Base-by-base conservation (phyloP, 306 rosid species). In the Gastrolobium villosum region DNA sequence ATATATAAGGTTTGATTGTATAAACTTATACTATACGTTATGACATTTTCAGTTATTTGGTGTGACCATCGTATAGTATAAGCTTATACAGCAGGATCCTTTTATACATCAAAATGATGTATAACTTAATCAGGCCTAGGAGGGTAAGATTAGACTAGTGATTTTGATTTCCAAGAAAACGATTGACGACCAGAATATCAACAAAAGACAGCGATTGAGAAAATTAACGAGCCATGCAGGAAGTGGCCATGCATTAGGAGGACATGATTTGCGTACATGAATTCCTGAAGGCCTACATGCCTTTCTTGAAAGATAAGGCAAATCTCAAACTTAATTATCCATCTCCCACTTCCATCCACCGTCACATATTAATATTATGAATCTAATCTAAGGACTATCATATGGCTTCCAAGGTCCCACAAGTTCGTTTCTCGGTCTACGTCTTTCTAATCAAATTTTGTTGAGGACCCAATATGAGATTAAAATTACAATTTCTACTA, bases 321-420 rank as follows among this genome's bases (percentile, higher is more conserved):
- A 69, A 11, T 79, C n/a, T n/a, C n/a, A n/a, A n/a, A n/a, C n/a
- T n/a, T n/a, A n/a, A n/a, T n/a, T n/a, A n/a, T n/a, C n/a, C n/a
- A n/a, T n/a, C n/a, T n/a, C n/a, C n/a, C n/a, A n/a, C n/a, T n/a
- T 79, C 71, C 79, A 79, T 69, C 78, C 30, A 61, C 78, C 84
- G 6, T 44, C 28, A 48, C 46, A 50, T 78, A 5, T 54, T 69
- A 54, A 36, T 54, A 49, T n/a, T n/a, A n/a, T n/a, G n/a, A n/a
- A n/a, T n/a, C n/a, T n/a, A 67, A 67, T 54, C 67, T 14, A 14
- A 48, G 32, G 10, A 67, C 72, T 30, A 49, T 9, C 7, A 59
- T 56, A 20, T 71, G 73, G 67, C 37, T 76, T 67, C 53, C 75
- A 80, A 30, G 87, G 84, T 62, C 89, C 85, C 81, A 80, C 83